A percentile compares a stretch with the other conserved stretches of the same genome.
Evolutionary conservation across 352 stramenopile species (phyloP).

Genomic region (Phytophthora constricta): DNA sequence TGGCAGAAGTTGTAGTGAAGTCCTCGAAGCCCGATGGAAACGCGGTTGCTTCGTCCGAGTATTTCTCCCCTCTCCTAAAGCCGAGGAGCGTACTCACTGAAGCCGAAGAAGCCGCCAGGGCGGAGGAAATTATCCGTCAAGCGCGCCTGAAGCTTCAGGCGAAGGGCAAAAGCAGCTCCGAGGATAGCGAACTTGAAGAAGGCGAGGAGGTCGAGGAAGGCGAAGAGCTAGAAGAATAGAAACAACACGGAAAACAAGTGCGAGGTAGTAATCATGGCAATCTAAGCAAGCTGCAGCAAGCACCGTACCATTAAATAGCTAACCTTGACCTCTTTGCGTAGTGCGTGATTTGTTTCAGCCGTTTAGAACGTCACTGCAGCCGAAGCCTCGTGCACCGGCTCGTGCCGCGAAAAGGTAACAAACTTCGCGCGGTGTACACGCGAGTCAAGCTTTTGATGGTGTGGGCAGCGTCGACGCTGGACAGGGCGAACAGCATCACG

Average conservation of each 20-base stretch:
- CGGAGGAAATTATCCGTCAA: conserved; percentile 76
- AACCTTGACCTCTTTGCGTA: conserved; percentile 5
- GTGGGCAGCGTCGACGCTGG: conserved; percentile 48
- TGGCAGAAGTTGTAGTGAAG: conserved; percentile 20
- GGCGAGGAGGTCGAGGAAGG: conserved; percentile 62
- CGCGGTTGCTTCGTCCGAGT: neutral
- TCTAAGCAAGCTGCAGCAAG: neutral
- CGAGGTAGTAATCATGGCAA: neutral
- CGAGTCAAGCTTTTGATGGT: conserved; percentile 45
- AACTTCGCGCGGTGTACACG: conserved; percentile 51
- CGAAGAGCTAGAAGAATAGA: conserved; percentile 36
- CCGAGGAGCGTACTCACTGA: conserved; percentile 33
- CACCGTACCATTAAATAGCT: conserved; percentile 4
- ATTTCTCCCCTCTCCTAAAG: conserved; percentile 23
- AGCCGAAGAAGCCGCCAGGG: conserved; percentile 59
- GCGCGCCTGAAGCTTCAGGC: conserved; percentile 63
- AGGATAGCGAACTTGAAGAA: conserved; percentile 67
- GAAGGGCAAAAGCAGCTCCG: conserved; percentile 38
- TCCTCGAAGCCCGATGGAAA: conserved; percentile 12
- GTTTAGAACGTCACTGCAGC: conserved; percentile 25
- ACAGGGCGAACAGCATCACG: conserved; percentile 45
- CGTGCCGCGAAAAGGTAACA: conserved; percentile 45
- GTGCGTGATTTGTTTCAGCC: conserved; percentile 5
- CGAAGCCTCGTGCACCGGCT: conserved; percentile 32
- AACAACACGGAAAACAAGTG: conserved; percentile 3